Percentiles rank a stretch among this genome's conserved stretches.
Conservation (phyloP, 2,329 filamentous ascomycete genomes). For the Arthrocladium fulminans region DNA sequence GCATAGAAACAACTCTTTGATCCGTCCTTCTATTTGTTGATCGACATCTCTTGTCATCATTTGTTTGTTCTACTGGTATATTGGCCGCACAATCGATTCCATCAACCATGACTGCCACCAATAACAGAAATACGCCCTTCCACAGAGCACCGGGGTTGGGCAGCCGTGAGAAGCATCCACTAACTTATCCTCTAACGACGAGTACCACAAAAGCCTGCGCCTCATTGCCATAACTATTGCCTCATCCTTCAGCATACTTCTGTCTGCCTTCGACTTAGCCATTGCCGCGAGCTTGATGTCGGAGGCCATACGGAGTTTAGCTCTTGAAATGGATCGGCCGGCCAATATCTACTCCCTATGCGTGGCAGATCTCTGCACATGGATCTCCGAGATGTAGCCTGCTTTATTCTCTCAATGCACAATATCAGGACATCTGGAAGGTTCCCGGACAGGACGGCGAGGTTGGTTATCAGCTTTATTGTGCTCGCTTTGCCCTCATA, state of each 20-base stretch:
- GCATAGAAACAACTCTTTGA: too few relatives aligned
- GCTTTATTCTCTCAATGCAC: constrained; percentile 38
- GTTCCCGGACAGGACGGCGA: constrained; percentile 32
- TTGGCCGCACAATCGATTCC: too few relatives aligned
- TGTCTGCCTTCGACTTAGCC: constrained; percentile 23
- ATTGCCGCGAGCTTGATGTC: constrained; percentile 27
- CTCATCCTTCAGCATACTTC: constrained; percentile 18
- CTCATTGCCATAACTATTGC: constrained; percentile 11
- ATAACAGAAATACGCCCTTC: neutral
- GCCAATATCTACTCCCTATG: constrained; percentile 14
- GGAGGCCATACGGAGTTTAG: constrained; percentile 22
- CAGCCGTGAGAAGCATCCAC: neutral
- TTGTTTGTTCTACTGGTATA: too few relatives aligned
- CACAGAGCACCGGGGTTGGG: neutral
- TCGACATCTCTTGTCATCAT: too few relatives aligned
- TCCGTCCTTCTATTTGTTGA: too few relatives aligned
- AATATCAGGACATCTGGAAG: constrained; percentile 31
- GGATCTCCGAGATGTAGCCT: constrained; percentile 37
- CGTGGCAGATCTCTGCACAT: constrained; percentile 34
- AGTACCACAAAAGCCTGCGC: constrained; percentile 11
- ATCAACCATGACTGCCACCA: too few relatives aligned
- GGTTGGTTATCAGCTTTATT: constrained; percentile 37
- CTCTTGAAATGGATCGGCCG: neutral
- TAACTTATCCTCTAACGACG: neutral
- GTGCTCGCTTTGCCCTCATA: constrained; percentile 28